phyloP scores from a whole-genome alignment of 1,284 basidiomycete genomes.

The Leccinum fuscescens region DNA sequence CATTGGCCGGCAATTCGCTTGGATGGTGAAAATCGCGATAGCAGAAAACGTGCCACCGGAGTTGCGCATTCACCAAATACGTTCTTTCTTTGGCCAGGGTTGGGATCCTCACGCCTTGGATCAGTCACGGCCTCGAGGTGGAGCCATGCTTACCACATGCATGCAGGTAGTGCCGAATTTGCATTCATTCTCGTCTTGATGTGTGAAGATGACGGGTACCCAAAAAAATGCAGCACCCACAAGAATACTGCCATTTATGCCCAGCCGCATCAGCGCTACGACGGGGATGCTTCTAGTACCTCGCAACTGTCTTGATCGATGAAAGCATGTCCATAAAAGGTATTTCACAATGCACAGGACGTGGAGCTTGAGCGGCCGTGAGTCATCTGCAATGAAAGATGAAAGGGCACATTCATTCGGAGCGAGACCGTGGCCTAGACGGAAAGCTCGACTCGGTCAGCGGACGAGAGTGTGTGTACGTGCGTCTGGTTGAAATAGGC shows the following conservation, averaged over 20 bases:
- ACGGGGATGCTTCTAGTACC: slow-evolving; percentile 15
- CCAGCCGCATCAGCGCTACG: slow-evolving; percentile 22
- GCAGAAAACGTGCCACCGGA: slow-evolving; percentile 24
- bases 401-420: slow-evolving; percentile 2
- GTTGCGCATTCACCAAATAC: slow-evolving; percentile 18
- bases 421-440: slow-evolving; percentile 6
- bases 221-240: slow-evolving; percentile 26
- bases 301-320: slow-evolving; percentile 23
- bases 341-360: slow-evolving; percentile 30
- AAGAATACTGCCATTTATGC: slow-evolving; percentile 26
- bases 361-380: slow-evolving; percentile 31
- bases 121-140: slow-evolving; percentile 38
- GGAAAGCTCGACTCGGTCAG: slow-evolving; percentile 2
- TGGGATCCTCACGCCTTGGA: slow-evolving; percentile 31
- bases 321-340: slow-evolving; percentile 11
- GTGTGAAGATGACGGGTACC: slow-evolving; percentile 18
- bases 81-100: slow-evolving; percentile 14
- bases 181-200: slow-evolving; percentile 31
- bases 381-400: background rate
- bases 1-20: slow-evolving; percentile 23
- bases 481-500: background rate
- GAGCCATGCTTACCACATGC: slow-evolving; percentile 36
- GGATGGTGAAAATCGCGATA: slow-evolving; percentile 12
- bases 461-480: background rate
- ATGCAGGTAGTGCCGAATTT: slow-evolving; percentile 29